Evolutionary conservation across 495 filamentous ascomycete genomes (phyloP).

Genomic region (Daldinia vernicosa): DNA sequence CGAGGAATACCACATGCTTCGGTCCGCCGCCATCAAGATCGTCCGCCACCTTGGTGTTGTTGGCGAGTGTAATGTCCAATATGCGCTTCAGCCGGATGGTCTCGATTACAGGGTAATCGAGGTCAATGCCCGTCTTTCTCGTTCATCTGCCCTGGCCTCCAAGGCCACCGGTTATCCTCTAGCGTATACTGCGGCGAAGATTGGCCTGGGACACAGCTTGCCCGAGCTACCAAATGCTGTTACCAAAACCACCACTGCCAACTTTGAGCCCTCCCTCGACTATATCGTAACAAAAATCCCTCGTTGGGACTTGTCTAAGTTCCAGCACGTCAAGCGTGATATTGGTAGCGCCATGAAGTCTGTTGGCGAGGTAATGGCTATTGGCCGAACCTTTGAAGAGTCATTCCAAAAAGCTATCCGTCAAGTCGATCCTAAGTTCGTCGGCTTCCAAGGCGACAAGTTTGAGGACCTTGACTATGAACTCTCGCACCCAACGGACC

Average conservation of each 20-base stretch:
- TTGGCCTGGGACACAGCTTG: slow-evolving; percentile 91
- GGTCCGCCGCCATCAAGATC: slow-evolving; percentile 94
- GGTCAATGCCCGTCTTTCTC: slow-evolving; percentile 96
- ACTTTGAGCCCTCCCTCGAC: slow-evolving; percentile 96
- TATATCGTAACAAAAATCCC: slow-evolving; percentile 99
- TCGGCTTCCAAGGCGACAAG: slow-evolving; percentile 93
- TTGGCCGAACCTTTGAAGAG: slow-evolving; percentile 97
- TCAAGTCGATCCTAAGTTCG: slow-evolving; percentile 89
- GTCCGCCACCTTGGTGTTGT: slow-evolving; percentile 95
- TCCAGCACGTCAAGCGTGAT: slow-evolving; percentile 97
- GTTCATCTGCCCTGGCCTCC: slow-evolving; percentile 94
- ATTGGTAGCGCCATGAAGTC: slow-evolving; percentile 99
- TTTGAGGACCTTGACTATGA: slow-evolving; percentile 93
- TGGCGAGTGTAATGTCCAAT: slow-evolving; percentile 98
- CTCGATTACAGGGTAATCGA: slow-evolving; percentile 98
- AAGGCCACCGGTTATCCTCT: slow-evolving; percentile 98
- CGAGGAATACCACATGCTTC: slow-evolving; percentile 99
- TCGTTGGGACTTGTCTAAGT: slow-evolving; percentile 96
- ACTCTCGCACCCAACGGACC: slow-evolving; percentile 90
- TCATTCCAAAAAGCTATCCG: slow-evolving; percentile 99
- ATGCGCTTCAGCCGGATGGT: slow-evolving; percentile 92
- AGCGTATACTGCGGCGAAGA: slow-evolving; percentile 97
- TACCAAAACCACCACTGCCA: slow-evolving; percentile 97
- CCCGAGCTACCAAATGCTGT: slow-evolving; percentile 97
- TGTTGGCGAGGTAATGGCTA: slow-evolving; percentile 98